Base-by-base conservation (phyloP, 148 eudicot genomes). In the Pouteria glomerata region DNA sequence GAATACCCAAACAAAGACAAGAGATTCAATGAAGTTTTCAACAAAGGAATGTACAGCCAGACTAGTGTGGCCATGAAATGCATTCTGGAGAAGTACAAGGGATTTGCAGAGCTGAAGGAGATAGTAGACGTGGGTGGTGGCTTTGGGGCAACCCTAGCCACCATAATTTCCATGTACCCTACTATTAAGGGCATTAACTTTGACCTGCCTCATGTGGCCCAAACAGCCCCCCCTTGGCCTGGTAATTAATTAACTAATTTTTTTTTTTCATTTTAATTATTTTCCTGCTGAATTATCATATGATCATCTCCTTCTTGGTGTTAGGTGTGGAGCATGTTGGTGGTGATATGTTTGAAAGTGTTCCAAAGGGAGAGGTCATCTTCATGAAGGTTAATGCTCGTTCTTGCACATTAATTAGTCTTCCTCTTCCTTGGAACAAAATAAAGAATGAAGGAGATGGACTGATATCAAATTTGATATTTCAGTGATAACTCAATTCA, bases 71-170 rank as follows among this genome's bases (percentile, higher is more conserved):
- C 63, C 18, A 81, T 85, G 88, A 76, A 74, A 51, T 81, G 66
- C 58, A 60, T 87, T 7, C 69, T 87, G 31, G 81, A 75, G 16
- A 64, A 64, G 23, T 85, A 85, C 78, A 76, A 77, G 14, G 91
- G 91, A 1, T 85, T 87, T 64, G 77, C 80, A 66, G 85, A 73
- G 4, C 74, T 84, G 8, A 74, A 75, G 47, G 62, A 82, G 7
- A 18, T 85, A 8, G 81, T 85, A 1, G 87, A 88, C 78, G 87
- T 85, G 13, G 89, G 89, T 45, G 89, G 92, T 41, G 84, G 76
- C n/a, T 66, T 63, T 62, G 91, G 91, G 1, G 74, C 73, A n/a
- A 76, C 77, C 50, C 77, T 85, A 12, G 78, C 72, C 53, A 52
- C 53, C 29, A 87, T 85, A 29, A 76, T 87, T 35, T 72, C 80